Base-by-base conservation (phyloP, 1,139 yeast species). In the Candida dubliniensis region DNA sequence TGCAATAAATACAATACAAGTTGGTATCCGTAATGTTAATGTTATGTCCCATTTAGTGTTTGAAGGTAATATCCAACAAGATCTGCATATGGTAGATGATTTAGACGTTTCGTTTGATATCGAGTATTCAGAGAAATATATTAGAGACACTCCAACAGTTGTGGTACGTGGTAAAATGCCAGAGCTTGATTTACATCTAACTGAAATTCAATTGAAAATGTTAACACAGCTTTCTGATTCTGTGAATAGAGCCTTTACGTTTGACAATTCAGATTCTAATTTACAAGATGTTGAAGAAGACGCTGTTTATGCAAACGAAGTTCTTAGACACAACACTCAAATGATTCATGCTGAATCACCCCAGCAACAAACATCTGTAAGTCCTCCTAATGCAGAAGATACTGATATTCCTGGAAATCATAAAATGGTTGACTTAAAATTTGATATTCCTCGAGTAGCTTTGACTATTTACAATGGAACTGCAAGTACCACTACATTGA, bases 151-250 rank as follows among this genome's bases (percentile, higher is more conserved):
- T 1, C 87, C 96, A 0, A 69, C 79, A 0, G 69, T 83, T 36
- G 66, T 70, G 2, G 69, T 87, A 1, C 55, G 60, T 4, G 95
- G 96, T 13, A 66, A 72, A 25, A 73, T 87, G 57, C 81, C 87
- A 1, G 87, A 87, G 18, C 72, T 87, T 15, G 78, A 81, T 40
- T 69, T 89, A 51, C 74, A 77, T 27, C 64, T 93, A 46, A 87
- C 97, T 0, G 98, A 93, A 53, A 63, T 81, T 33, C 99, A 95
- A 63, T 70, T 87, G 38, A 68, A 74, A 31, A 83, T 80, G 53
- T 59, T 91, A 44, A 60, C 81, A 55, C 69, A 74, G 14, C 67
- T 91, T 40, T 67, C 79, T 2, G 79, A 77, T 41, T 75, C 84
- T 1, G 60, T 91, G 1, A 71, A 87, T 0, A 66, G 75, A 27